Evolutionary conservation across 768 basidiomycete genomes (phyloP).

Genomic region (Collybia sordida): DNA sequence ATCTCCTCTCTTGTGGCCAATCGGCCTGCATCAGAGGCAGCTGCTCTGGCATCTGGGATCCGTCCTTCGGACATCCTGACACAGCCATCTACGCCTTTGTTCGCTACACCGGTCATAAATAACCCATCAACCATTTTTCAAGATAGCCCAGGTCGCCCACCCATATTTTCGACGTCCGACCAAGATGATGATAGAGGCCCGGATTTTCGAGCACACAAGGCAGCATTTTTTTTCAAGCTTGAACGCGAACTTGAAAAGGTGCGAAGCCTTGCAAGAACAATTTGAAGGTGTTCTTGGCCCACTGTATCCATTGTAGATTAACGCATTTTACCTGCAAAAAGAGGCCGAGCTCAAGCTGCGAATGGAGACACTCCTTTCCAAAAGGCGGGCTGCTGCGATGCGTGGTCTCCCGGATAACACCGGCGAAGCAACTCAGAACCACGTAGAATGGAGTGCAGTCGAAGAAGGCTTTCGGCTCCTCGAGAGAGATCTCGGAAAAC

Average conservation of each 20-base stretch:
- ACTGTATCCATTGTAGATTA: conserved; percentile 63
- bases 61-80: conserved; percentile 60
- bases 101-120: conserved; percentile 25
- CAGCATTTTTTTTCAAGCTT: conserved; percentile 98
- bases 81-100: conserved; percentile 22
- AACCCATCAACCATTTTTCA: conserved; percentile 31
- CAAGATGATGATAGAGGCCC: conserved; percentile 75
- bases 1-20: conserved; percentile 92
- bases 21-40: conserved; percentile 88
- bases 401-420: conserved; percentile 66
- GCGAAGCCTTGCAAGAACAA: conserved; percentile 13
- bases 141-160: conserved; percentile 49
- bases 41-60: conserved; percentile 79
- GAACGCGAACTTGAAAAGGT: conserved; percentile 98
- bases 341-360: conserved; percentile 92
- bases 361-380: conserved; percentile 90
- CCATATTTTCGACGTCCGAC: conserved; percentile 59
- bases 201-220: conserved; percentile 92
- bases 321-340: conserved; percentile 95
- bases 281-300: conserved; percentile 2
- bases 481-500: conserved; percentile 90
- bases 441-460: conserved; percentile 93
- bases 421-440: conserved; percentile 58
- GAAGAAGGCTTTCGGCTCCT: conserved; percentile 95
- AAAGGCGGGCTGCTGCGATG: conserved; percentile 81